Evolutionary conservation across 1,139 yeast genomes (phyloP), one percentile per base, ranked within the genome.

Genomic region (Diutina rugosa): DNA sequence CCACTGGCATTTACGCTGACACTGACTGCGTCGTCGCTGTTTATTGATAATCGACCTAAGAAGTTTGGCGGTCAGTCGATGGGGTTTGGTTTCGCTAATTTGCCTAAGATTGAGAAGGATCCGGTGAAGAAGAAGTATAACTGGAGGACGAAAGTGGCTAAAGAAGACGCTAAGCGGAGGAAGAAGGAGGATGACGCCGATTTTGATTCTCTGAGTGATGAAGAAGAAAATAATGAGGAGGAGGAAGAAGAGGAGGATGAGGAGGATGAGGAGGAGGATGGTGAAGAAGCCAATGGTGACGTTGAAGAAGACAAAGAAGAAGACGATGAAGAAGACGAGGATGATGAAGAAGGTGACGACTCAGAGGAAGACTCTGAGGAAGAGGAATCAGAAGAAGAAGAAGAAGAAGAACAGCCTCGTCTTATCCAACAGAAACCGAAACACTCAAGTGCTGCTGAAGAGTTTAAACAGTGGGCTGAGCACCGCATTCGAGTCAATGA

Each of bases 1-100:
- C 45, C 53, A 2, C 28, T 29, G 35, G 12, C 6, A 47, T 29
- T 47, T 14, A n/a, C 35, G 3, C 51, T 47, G 51, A 63, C 46
- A 59, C 60, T 47, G 53, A 62, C 57, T 1, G 12, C 65, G 0
- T 67, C 70, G 3, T 77, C 89, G 0, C 74, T 85, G 0, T 87
- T 89, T 63, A 76, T 88, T 16, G 96, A 89, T 67, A 77, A 82
- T 64, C 75, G 95, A 61, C 95, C 95, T 0, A 73, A 76, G 4
- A 77, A 79, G 56, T 76, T 76, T 61, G 86, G 87, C 16, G 87
- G 87, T 0, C 64, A 74, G 16, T 87, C 88, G 0, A 56, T 64
- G 26, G 91, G 91, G 0, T 87, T 88, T 67, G 88, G 88, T 1
- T 88, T 89, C 66, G 71, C 74, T 10, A 80, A 82, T 63, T 69